Conservation (phyloP, 2,329 filamentous ascomycete species). For the Alternaria triticina region DNA sequence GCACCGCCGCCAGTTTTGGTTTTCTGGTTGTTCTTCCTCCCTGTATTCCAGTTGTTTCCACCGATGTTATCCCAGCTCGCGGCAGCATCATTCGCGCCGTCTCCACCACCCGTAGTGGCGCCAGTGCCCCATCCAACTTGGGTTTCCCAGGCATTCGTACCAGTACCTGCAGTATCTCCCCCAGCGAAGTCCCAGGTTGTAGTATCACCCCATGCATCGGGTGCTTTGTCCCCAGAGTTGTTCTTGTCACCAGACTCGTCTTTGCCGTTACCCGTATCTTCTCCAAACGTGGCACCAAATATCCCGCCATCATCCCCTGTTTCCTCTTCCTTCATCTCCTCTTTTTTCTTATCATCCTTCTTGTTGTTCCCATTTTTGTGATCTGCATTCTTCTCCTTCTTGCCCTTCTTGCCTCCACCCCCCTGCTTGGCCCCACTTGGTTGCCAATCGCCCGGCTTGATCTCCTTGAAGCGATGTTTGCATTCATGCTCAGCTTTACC, state of each 20-base stretch:
- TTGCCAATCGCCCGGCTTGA: slow-evolving; percentile 40
- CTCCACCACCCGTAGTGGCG: neutral
- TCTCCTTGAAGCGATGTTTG: slow-evolving; percentile 41
- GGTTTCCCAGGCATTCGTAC: neutral
- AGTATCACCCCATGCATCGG: neutral
- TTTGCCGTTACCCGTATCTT: neutral
- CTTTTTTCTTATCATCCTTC: neutral
- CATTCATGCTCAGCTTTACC: slow-evolving; percentile 26
- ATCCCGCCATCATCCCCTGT: neutral
- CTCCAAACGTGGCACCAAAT: neutral
- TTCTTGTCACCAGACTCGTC: neutral
- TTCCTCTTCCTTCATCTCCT: neutral
- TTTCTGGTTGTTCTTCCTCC: neutral
- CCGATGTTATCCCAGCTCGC: neutral
- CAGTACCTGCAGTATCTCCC: neutral
- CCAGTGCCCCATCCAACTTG: neutral
- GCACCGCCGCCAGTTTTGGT: neutral
- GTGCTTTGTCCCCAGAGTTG: neutral
- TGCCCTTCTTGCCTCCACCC: slow-evolving; percentile 12
- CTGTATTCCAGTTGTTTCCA: neutral
- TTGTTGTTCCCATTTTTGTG: slow-evolving; percentile 4
- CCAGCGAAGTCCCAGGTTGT: neutral
- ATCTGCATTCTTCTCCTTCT: slow-evolving; percentile 23
- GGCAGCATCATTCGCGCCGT: neutral
- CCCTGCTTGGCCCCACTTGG: slow-evolving; percentile 8